Conservation (phyloP, 2,329 filamentous ascomycete genomes). For the Colletotrichum lupini region DNA sequence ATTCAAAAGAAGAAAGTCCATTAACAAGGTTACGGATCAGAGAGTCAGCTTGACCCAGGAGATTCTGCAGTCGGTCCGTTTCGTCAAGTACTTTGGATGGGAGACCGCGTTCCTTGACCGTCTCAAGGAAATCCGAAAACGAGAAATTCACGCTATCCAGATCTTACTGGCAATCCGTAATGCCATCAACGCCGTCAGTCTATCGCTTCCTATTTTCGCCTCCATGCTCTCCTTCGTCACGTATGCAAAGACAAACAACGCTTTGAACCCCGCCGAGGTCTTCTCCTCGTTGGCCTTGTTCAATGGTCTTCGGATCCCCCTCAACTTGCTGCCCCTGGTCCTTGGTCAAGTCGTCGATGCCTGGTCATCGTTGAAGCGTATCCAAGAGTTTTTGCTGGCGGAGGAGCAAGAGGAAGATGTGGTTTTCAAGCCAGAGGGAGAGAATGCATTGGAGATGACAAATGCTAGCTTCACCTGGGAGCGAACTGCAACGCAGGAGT, state of each 20-base stretch:
- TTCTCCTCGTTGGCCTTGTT: conserved; percentile 96
- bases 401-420: conserved; percentile 86
- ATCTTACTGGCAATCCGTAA: conserved; percentile 85
- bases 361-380: conserved; percentile 83
- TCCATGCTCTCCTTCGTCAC: conserved; percentile 97
- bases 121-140: conserved; percentile 76
- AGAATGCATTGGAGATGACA: conserved; percentile 78
- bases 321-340: conserved; percentile 89
- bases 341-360: conserved; percentile 92
- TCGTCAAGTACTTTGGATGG: conserved; percentile 98
- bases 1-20: conserved; percentile 78
- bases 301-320: conserved; percentile 88
- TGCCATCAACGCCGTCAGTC: conserved; percentile 83
- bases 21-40: conserved; percentile 96
- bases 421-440: conserved; percentile 62
- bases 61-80: conserved; percentile 88
- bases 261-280: conserved; percentile 78
- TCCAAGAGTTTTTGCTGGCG: conserved; percentile 87
- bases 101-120: conserved; percentile 86
- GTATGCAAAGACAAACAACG: conserved; percentile 73
- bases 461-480: conserved; percentile 92
- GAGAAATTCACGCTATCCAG: conserved; percentile 88
- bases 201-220: conserved; percentile 91
- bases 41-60: conserved; percentile 92
- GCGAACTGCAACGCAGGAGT: conserved; percentile 66